Conservation (phyloP, 257 asterid genomes). For the Cynanchum wilfordii region DNA sequence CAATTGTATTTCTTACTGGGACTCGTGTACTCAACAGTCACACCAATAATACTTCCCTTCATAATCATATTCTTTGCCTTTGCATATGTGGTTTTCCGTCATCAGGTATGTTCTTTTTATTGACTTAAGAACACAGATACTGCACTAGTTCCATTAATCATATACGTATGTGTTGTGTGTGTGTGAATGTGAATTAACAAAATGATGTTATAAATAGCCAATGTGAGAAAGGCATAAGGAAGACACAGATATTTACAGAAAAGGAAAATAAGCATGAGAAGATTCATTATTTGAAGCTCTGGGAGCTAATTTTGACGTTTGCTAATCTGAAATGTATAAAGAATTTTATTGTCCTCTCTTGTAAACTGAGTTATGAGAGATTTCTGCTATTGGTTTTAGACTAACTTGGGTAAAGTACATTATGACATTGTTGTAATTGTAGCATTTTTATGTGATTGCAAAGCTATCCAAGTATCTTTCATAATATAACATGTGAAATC, state of each 20-base stretch:
- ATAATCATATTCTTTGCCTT: slow-evolving; percentile 72
- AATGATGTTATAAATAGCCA: background rate
- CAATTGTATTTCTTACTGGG: slow-evolving; percentile 82
- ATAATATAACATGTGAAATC: background rate
- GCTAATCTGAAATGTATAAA: background rate
- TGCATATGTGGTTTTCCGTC: slow-evolving; percentile 70
- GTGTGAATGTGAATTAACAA: background rate
- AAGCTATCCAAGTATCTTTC: background rate
- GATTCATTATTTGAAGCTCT: too few relatives aligned
- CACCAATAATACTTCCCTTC: slow-evolving; percentile 80
- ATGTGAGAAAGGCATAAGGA: background rate
- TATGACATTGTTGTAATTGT: background rate
- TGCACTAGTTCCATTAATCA: too few relatives aligned
- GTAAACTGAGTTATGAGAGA: background rate
- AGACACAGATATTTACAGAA: too few relatives aligned
- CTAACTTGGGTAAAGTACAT: background rate
- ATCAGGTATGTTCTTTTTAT: slow-evolving; percentile 50
- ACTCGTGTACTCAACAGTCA: slow-evolving; percentile 60
- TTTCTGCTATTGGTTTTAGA: background rate
- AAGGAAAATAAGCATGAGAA: too few relatives aligned
- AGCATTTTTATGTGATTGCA: background rate
- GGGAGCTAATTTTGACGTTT: background rate
- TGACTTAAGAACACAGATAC: background rate
- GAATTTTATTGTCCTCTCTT: background rate
- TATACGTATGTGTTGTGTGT: background rate